Evolutionary conservation across 805 yeast genomes (phyloP), one percentile per base, ranked within the genome.

Genomic region (Hyphopichia homilentoma): DNA sequence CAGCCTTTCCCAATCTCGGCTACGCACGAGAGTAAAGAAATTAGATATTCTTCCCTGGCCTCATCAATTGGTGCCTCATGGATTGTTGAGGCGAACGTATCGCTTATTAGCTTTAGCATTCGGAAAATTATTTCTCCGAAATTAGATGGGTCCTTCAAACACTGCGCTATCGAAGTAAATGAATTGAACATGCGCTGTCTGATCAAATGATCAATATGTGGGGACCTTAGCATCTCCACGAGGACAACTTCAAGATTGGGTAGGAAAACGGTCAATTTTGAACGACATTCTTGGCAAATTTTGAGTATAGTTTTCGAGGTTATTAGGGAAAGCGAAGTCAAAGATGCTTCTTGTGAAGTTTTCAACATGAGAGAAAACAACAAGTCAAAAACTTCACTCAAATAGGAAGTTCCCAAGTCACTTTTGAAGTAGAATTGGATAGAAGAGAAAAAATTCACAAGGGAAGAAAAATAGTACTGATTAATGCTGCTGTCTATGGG

Each of bases 1-100:
- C 82, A 54, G 0, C 88, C 86, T 35, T 79, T 81, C 0, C 87
- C 93, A 3, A 86, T 61, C 33, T 81, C 84, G n/a, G 70, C 68
- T 0, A 87, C 53, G 47, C 87, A 83, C 9, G 73, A 59, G 16
- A 85, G 54, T 28, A 84, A 55, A 16, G 88, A 79, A 2, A 68
- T 48, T 1, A 73, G 46, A 40, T 79, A 80, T 3, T 73, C 77
- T 21, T 61, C 64, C 17, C 52, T 41, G 12, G 38, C 38, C 13
- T 49, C 54, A 19, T 38, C 34, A 13, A 36, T 40, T 18, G 22
- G 14, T 24, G 12, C 3, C 18, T 19, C 11, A 51, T 44, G 21
- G 40, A 50, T 15, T 29, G 38, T 31, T 27, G 49, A 43, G 12
- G 16, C 5, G 16, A 26, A 18, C 8, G 20, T 20, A 21, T 9